Base-by-base conservation (phyloP, 73 alveolate species). In the Urostyla sp. region DNA sequence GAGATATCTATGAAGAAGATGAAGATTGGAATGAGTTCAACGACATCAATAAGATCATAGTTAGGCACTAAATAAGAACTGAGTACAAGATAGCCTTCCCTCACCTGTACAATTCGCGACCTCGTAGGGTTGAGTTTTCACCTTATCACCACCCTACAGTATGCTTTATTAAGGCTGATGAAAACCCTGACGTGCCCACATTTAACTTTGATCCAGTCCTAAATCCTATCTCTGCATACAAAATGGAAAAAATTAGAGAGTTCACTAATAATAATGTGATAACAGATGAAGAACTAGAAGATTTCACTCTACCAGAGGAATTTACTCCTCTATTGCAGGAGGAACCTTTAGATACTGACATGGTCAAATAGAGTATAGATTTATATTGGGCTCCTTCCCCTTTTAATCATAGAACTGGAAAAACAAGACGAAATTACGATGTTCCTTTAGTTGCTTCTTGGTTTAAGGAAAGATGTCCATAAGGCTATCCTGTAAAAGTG, bases 41-140 rank as follows among this genome's bases (percentile, higher is more conserved):
- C 74, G 99, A 98, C 77, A 97, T 98, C 66, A 97, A 97, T 84
- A 98, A 98, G 91, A 95, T 98, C 66, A 95, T 98, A 36, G 96
- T 96, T 38, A 91, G 99, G 72, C 94, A 95, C 83, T 91, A 95
- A 83, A 92, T 98, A 46, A 93, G 99, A 67, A 98, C 99, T 30
- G 99, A 98, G 90, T 97, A 98, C 63, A 96, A 96, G 87, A 95
- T 98, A 30, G 99, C 99, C 27, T 98, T 95, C 87, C 99, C 99
- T 34, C 98, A 87, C 94, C 90, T 98, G 59, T 98, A 98, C 95
- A 98, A 98, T 91, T 88, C 94, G 49, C 75, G 99, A 75, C 99
- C 99, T 23, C 90, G 99, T 84, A 88, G 92, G 76, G 99, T 98
- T 40, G 98, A 89, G 80, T 80, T 97, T 61, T 95, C 98, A 30